These are phyloP conservation scores for Filosporella fistucella DNA, from an alignment of 495 filamentous ascomycete species.

Conservation along the genomic window DNA sequence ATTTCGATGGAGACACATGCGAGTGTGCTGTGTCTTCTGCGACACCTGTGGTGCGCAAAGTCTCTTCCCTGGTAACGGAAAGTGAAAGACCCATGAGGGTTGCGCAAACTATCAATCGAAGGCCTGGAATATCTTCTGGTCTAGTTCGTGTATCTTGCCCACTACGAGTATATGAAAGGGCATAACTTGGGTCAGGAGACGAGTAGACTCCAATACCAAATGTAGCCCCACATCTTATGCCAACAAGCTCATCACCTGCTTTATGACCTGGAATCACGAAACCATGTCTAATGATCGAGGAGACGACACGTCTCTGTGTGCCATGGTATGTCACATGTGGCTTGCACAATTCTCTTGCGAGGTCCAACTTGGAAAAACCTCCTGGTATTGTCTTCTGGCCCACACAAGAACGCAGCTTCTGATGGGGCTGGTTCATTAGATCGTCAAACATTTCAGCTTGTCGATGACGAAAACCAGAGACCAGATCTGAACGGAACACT, in stretches of 20 bases:
- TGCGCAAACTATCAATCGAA: conserved; percentile 36
- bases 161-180: conserved; percentile 27
- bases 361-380: conserved; percentile 20
- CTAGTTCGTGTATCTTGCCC: neutral
- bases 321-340: conserved; percentile 36
- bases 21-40: conserved; percentile 26
- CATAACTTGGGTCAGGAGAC: conserved; percentile 27
- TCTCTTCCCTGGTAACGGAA: conserved; percentile 19
- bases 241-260: conserved; percentile 17
- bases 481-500: conserved; percentile 30
- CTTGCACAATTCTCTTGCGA: conserved; percentile 27
- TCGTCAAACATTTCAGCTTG: conserved; percentile 26
- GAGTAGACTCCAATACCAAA: conserved; percentile 37
- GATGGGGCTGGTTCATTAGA: conserved; percentile 16
- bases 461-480: conserved; percentile 23
- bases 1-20: conserved; percentile 26
- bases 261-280: conserved; percentile 32
- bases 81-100: conserved; percentile 32
- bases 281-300: conserved; percentile 37
- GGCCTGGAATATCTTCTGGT: conserved; percentile 22
- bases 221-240: conserved; percentile 28
- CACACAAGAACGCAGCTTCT: conserved; percentile 17
- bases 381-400: conserved; percentile 7
- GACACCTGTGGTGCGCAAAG: conserved; percentile 17
- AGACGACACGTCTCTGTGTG: conserved; percentile 28